Evolutionary conservation across 805 yeast species (phyloP).

Genomic region (Osmozyma mogii): DNA sequence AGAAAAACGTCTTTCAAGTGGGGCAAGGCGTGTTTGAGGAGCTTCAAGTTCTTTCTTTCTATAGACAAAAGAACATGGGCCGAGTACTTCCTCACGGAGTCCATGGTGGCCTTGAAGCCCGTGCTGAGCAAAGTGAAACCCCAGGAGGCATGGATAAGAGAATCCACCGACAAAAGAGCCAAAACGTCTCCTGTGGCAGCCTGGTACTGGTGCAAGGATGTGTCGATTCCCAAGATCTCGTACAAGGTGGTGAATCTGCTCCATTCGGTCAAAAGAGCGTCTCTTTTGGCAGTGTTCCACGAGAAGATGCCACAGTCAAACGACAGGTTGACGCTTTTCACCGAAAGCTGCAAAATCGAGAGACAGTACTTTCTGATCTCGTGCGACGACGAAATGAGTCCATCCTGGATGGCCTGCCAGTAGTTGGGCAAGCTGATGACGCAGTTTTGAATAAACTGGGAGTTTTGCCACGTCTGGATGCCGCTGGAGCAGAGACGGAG

Average conservation of each 20-base stretch:
- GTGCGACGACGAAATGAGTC: constrained; percentile 48
- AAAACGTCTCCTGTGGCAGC: constrained; percentile 65
- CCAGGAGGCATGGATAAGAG: constrained; percentile 61
- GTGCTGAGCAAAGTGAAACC: constrained; percentile 65
- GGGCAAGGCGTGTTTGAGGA: constrained; percentile 26
- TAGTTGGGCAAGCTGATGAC: constrained; percentile 18
- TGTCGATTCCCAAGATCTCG: constrained; percentile 77
- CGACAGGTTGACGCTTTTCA: constrained; percentile 36
- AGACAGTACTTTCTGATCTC: constrained; percentile 65
- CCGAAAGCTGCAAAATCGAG: constrained; percentile 55
- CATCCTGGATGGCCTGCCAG: constrained; percentile 52
- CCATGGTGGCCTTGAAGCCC: constrained; percentile 71
- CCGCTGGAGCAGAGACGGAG: constrained; percentile 39
- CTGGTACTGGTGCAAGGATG: constrained; percentile 78
- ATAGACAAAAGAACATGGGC: constrained; percentile 48
- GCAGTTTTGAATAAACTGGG: constrained; percentile 17
- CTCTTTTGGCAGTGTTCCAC: constrained; percentile 32
- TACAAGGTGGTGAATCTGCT: constrained; percentile 61
- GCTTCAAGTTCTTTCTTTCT: constrained; percentile 33
- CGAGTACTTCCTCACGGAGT: constrained; percentile 62
- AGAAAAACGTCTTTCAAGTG: constrained; percentile 44
- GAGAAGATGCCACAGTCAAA: constrained; percentile 27
- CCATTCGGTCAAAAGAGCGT: constrained; percentile 49
- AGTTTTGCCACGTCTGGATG: constrained; percentile 5
- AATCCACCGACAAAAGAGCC: constrained; percentile 39